These are phyloP conservation scores for Inga laurina DNA, from an alignment of 306 rosid genomes.

Conservation along the genomic window DNA sequence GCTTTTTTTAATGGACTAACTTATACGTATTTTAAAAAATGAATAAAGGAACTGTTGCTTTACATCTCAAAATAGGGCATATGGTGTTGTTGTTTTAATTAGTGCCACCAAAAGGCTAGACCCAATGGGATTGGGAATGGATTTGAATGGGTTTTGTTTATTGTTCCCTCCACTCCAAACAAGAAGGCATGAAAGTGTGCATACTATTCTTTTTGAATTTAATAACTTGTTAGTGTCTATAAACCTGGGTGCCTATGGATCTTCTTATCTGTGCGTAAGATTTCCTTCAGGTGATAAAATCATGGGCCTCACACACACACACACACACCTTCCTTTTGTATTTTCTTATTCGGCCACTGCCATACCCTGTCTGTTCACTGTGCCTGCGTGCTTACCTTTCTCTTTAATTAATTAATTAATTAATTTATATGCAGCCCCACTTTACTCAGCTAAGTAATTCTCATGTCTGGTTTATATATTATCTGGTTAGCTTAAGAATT, in stretches of 20 bases:
- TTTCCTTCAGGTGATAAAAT: constrained; percentile 72
- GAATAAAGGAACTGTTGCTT: constrained; percentile 42
- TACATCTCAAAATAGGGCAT: constrained; percentile 35
- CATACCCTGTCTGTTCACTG: constrained; percentile 33
- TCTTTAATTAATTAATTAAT: background rate
- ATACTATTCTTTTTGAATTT: constrained; percentile 25
- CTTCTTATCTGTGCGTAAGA: constrained; percentile 72
- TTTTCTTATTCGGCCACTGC: constrained; percentile 26
- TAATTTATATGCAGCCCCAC: background rate
- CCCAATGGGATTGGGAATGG: constrained; percentile 53
- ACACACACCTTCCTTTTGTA: constrained; percentile 1
- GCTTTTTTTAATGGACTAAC: background rate
- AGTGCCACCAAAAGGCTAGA: constrained; percentile 72
- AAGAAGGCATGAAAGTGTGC: constrained; percentile 55
- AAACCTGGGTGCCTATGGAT: constrained; percentile 40
- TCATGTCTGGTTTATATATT: constrained; percentile 23
- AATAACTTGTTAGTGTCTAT: constrained; percentile 31
- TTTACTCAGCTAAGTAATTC: background rate
- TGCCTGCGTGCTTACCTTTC: constrained; percentile 26
- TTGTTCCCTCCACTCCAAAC: constrained; percentile 98
- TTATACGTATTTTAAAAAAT: background rate
- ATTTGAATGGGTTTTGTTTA: constrained; percentile 59
- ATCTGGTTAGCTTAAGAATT: constrained; percentile 5
- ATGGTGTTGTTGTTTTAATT: constrained; percentile 35
- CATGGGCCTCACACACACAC: constrained; percentile 46